Base-by-base conservation (phyloP, 257 asterid genomes). In the Verbascum thapsus region DNA sequence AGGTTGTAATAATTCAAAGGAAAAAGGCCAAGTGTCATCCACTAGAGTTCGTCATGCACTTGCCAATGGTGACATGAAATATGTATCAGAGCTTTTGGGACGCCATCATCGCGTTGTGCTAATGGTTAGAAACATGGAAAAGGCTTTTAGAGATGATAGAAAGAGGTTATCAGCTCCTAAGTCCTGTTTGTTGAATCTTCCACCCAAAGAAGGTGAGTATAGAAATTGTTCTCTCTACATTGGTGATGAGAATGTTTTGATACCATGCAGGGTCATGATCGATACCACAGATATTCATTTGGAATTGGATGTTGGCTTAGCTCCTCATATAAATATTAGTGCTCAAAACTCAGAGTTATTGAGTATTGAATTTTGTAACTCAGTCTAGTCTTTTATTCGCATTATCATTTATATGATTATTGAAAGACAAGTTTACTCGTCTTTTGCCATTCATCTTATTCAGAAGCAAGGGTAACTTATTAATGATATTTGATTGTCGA, bases 11-110 rank as follows among this genome's bases (percentile, higher is more conserved):
- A 75, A 79, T 19, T 68, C 88, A 20, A 77, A 85, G 43, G 99
- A 92, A 67, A 74, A 66, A 69, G 99, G 99, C 6, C 99, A 89
- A 70, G 99, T 89, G 40, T 92, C 99, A 20, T 92, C 99, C 19
- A 89, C 99, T 60, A 85, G 96, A 61, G 97, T 92, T 19, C 90
- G 99, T 26, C 77, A 69, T 23, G 99, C 97, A 0, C 95, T 92
- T 23, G 80, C 90, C 49, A 72, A 76, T 4, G 97, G 99, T 4
- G 88, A 89, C 70, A 85, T 87, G 97, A 64, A 68, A 50, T 92
- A 92, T 58, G 97, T 85, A 23, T 80, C 97, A 0, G 84, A 89
- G 71, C 85, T 92, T 42, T 70, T 92, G 75, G 99, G 99, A 35
- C 95, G 99, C 42, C 78, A 41, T 58, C 99, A 92, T 53, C 95